Conservation (phyloP, 495 filamentous ascomycete species). For the Lophiostoma macrostomum region DNA sequence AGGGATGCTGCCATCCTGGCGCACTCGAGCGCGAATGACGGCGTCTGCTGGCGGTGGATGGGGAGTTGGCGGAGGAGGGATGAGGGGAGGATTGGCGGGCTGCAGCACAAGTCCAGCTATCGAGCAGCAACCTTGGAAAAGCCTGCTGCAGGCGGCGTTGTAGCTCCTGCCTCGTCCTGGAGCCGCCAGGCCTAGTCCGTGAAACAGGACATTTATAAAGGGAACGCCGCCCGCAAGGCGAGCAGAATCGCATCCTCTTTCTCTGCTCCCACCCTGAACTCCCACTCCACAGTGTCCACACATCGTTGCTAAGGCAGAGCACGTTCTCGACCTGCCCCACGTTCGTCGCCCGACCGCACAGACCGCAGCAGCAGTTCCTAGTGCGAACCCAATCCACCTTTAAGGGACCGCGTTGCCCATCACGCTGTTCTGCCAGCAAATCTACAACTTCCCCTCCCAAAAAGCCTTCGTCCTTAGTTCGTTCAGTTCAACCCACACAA, state of each 20-base stretch:
- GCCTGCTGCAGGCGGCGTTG: too few species aligned
- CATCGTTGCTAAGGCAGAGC: conserved; percentile 6
- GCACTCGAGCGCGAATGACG: too few species aligned
- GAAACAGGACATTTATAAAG: background rate
- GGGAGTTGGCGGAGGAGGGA: background rate
- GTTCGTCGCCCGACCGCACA: conserved; percentile 14
- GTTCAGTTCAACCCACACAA: conserved; percentile 35
- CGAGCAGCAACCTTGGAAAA: too few species aligned
- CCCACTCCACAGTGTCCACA: background rate
- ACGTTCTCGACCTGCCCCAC: conserved; percentile 15
- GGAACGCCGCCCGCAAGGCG: background rate
- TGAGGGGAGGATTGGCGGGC: conserved; percentile 10
- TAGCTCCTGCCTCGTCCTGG: background rate
- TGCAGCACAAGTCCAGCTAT: background rate
- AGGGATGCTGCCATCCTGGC: background rate
- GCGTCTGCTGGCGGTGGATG: background rate
- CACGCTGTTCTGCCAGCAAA: background rate
- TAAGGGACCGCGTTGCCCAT: too few species aligned
- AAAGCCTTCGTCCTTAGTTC: background rate
- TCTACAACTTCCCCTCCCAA: conserved; percentile 3
- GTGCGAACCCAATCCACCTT: conserved; percentile 2
- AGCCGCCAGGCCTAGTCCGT: background rate
- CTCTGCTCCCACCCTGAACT: background rate
- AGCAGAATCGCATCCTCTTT: background rate
- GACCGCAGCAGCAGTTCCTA: background rate